Conservation (phyloP, 306 rosid genomes). For the Herpetospermum pedunculosum region DNA sequence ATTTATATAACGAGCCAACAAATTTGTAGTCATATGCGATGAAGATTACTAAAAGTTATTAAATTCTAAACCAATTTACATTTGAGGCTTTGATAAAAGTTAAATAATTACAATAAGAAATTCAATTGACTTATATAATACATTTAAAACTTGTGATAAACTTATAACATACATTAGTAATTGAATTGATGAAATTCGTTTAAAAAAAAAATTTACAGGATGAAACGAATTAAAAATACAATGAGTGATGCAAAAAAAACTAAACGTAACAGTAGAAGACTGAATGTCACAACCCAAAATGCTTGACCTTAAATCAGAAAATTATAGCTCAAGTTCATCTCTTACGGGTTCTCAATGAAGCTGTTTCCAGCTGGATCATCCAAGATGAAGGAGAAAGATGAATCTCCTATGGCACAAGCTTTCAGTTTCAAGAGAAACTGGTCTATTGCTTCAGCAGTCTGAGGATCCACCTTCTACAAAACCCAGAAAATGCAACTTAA, state of each 20-base stretch:
- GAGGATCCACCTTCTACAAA: constrained; percentile 63
- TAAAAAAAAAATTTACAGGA: background rate
- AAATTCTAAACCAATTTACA: background rate
- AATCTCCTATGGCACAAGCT: constrained; percentile 59
- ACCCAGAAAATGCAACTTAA: constrained; percentile 20
- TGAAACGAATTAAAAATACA: background rate
- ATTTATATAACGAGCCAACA: background rate
- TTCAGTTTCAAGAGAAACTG: constrained; percentile 63
- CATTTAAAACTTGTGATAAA: background rate
- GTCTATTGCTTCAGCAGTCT: constrained; percentile 77
- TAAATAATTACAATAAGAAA: background rate
- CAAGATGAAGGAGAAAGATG: constrained; percentile 56
- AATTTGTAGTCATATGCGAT: background rate
- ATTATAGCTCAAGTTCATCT: background rate
- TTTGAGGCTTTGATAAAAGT: background rate
- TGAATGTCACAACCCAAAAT: background rate
- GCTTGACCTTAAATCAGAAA: background rate
- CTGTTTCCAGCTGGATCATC: constrained; percentile 99
- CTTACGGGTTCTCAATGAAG: constrained; percentile 94
- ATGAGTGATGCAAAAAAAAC: background rate
- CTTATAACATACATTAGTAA: background rate
- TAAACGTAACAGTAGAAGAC: background rate
- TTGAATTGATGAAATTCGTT: background rate
- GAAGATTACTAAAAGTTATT: background rate
- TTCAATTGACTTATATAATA: background rate